Conservation (phyloP, 2,329 filamentous ascomycete genomes). For the Thermothelomyces thermophilus region DNA sequence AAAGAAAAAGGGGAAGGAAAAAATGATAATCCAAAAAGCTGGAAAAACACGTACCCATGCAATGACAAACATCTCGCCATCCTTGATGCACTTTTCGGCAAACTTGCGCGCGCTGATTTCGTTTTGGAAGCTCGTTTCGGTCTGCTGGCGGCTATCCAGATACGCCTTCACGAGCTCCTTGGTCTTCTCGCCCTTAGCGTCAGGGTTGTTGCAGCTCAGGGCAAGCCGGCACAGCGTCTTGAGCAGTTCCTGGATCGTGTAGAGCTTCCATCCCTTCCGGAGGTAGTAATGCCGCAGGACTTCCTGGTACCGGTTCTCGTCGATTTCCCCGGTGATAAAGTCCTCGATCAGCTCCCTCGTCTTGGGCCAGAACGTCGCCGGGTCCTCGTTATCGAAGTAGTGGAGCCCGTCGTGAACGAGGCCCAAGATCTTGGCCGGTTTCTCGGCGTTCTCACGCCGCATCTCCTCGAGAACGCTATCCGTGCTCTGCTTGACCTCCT, state of each 20-base stretch:
- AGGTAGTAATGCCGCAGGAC: slow-evolving; percentile 88
- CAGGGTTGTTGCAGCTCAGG: slow-evolving; percentile 73
- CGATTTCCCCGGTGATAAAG: slow-evolving; percentile 73
- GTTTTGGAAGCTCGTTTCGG: slow-evolving; percentile 80
- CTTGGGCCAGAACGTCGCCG: slow-evolving; percentile 74
- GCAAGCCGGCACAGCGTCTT: slow-evolving; percentile 74
- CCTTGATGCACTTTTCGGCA: slow-evolving; percentile 87
- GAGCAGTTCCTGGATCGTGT: slow-evolving; percentile 85
- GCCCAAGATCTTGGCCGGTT: slow-evolving; percentile 76
- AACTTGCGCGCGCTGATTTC: slow-evolving; percentile 89
- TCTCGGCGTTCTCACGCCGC: slow-evolving; percentile 62
- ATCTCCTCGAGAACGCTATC: slow-evolving; percentile 68
- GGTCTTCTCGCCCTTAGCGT: slow-evolving; percentile 81
- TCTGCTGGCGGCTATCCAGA: slow-evolving; percentile 69
- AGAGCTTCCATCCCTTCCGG: slow-evolving; percentile 84
- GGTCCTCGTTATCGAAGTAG: slow-evolving; percentile 63
- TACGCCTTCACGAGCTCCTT: slow-evolving; percentile 85
- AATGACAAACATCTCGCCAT: slow-evolving; percentile 84
- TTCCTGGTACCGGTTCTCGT: slow-evolving; percentile 80
- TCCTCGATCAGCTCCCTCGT: slow-evolving; percentile 82
- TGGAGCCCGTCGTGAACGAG: slow-evolving; percentile 72
- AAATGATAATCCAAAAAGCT: too few relatives aligned
- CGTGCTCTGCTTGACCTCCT: slow-evolving; percentile 75
- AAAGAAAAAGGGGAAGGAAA: too few relatives aligned
- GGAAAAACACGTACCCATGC: slow-evolving; percentile 73